These are phyloP conservation scores for Cyberlindnera mississippiensis DNA, from an alignment of 805 yeast genomes.

Conservation along the genomic window DNA sequence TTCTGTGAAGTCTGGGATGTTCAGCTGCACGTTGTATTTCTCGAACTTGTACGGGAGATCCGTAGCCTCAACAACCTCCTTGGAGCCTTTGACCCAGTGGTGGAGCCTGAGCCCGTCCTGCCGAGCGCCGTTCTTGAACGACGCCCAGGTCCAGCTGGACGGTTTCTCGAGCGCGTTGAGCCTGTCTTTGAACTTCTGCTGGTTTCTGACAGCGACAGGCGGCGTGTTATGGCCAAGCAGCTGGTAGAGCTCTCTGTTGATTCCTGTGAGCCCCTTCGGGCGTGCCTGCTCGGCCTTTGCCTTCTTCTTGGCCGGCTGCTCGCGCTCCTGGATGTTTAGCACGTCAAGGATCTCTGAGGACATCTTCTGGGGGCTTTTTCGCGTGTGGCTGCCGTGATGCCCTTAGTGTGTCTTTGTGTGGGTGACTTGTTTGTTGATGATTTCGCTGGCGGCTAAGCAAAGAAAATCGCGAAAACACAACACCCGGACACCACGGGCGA, in stretches of 20 bases:
- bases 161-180: slow-evolving; percentile 58
- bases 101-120: slow-evolving; percentile 47
- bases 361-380: slow-evolving; percentile 13
- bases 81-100: slow-evolving; percentile 86
- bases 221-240: slow-evolving; percentile 91
- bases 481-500: slow-evolving; percentile 9
- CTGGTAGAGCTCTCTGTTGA: slow-evolving; percentile 86
- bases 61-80: slow-evolving; percentile 22
- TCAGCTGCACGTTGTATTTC: slow-evolving; percentile 64
- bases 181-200: slow-evolving; percentile 57
- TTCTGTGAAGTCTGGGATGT: slow-evolving; percentile 62
- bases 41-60: slow-evolving; percentile 61
- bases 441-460: too few relatives aligned
- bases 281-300: slow-evolving; percentile 27
- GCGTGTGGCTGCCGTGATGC: slow-evolving; percentile 1
- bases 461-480: too few relatives aligned
- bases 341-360: slow-evolving; percentile 73
- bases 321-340: slow-evolving; percentile 50
- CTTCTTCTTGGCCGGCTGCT: slow-evolving; percentile 30
- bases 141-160: slow-evolving; percentile 76
- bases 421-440: too few relatives aligned
- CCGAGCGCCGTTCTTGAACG: slow-evolving; percentile 55
- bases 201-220: slow-evolving; percentile 57
- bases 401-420: too few relatives aligned
- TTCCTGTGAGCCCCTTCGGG: slow-evolving; percentile 48